Conservation (phyloP, 1,284 basidiomycete species). For the Sanghuangporus baumii region DNA sequence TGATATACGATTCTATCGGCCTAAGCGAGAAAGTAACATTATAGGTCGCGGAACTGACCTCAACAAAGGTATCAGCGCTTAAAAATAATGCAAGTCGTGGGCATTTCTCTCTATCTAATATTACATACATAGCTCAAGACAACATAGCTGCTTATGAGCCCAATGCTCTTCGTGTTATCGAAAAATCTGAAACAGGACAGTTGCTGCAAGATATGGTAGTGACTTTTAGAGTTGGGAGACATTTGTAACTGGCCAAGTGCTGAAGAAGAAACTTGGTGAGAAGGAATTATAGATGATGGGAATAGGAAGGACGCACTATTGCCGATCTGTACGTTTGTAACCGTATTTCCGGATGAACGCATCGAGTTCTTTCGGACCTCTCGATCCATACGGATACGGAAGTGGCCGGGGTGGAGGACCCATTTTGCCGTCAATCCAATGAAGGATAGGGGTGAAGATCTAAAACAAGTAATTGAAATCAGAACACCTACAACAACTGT, state of each 20-base stretch:
- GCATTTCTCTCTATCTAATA: neutral
- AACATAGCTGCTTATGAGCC: neutral
- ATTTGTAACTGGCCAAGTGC: conserved; percentile 17
- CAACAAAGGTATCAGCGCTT: no score
- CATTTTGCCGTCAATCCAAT: conserved; percentile 83
- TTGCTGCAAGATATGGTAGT: neutral
- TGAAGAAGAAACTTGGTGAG: neutral
- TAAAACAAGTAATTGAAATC: conserved; percentile 25
- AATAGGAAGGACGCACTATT: conserved; percentile 57
- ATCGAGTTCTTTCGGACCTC: conserved; percentile 84
- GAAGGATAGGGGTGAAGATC: conserved; percentile 93
- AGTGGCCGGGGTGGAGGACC: conserved; percentile 65
- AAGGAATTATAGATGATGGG: neutral
- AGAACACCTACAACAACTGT: neutral
- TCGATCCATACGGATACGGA: conserved; percentile 85
- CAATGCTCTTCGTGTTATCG: neutral
- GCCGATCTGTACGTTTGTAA: conserved; percentile 62
- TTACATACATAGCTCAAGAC: neutral
- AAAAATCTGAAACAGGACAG: neutral
- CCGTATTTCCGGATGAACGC: conserved; percentile 73
- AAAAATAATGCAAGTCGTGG: no score
- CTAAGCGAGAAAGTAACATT: no score
- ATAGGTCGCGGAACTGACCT: no score
- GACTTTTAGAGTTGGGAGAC: conserved; percentile 11
- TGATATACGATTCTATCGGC: no score